Evolutionary conservation across 805 yeast genomes (phyloP).

Genomic region (Metschnikowia proteae): DNA sequence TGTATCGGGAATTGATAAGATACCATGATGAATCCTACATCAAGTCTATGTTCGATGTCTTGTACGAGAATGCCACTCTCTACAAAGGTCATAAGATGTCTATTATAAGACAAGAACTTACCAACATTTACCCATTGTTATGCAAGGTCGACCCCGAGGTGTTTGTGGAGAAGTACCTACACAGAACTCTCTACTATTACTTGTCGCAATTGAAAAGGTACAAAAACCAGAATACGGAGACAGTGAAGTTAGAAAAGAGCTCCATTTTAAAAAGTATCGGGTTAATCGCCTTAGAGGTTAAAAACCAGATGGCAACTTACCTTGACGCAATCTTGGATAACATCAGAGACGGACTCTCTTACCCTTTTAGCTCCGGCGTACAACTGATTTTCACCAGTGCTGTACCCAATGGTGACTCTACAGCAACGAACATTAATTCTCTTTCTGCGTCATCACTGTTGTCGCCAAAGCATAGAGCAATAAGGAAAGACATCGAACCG

Average conservation of each 20-base stretch:
- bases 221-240: conserved; percentile 40
- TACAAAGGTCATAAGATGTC: conserved; percentile 75
- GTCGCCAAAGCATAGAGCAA: conserved; percentile 50
- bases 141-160: conserved; percentile 72
- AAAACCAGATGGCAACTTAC: conserved; percentile 81
- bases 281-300: conserved; percentile 72
- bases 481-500: conserved; percentile 71
- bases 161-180: conserved; percentile 79
- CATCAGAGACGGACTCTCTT: conserved; percentile 69
- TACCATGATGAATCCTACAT: conserved; percentile 68
- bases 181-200: conserved; percentile 71
- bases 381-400: conserved; percentile 41
- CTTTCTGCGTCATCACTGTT: conserved; percentile 26
- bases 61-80: conserved; percentile 68
- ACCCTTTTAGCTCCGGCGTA: conserved; percentile 28
- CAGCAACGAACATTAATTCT: conserved; percentile 22
- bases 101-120: conserved; percentile 78
- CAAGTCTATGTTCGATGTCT: conserved; percentile 65
- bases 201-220: conserved; percentile 72
- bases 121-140: conserved; percentile 74
- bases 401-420: conserved; percentile 25
- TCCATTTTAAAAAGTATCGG: conserved; percentile 81
- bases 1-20: conserved; percentile 71
- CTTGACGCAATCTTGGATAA: conserved; percentile 83
- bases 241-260: conserved; percentile 56